These are phyloP conservation scores for Vitis vinifera DNA, from an alignment of 164 flowering plant species.

Conservation along the genomic window DNA sequence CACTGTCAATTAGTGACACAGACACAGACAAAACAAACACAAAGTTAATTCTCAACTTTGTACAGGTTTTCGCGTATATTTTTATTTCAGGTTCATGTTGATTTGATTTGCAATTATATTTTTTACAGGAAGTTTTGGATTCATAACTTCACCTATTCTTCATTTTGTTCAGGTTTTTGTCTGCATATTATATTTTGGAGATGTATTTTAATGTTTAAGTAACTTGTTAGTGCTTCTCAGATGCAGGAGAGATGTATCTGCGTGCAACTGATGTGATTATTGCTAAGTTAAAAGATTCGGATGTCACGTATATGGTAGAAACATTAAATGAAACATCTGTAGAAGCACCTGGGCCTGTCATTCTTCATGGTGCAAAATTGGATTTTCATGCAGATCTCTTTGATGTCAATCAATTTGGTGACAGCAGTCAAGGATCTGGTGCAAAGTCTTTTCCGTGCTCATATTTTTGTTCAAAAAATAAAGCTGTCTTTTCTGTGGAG, in stretches of 20 bases:
- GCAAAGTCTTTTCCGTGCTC: slow-evolving; percentile 42
- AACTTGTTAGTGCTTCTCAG: slow-evolving; percentile 34
- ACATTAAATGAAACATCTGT: slow-evolving; percentile 28
- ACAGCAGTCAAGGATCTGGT: slow-evolving; percentile 24
- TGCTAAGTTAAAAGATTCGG: slow-evolving; percentile 57
- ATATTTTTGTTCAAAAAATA: slow-evolving; percentile 45
- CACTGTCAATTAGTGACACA: too few species aligned
- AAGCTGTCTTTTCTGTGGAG: slow-evolving; percentile 38
- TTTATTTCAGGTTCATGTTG: too few species aligned
- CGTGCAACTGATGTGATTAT: slow-evolving; percentile 48
- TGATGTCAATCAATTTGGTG: slow-evolving; percentile 23
- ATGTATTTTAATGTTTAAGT: background rate
- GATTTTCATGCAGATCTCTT: slow-evolving; percentile 39
- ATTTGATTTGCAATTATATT: too few species aligned
- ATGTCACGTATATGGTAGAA: slow-evolving; percentile 53
- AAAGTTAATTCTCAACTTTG: too few species aligned
- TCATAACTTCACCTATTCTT: background rate
- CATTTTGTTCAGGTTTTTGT: background rate
- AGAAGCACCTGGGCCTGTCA: slow-evolving; percentile 38
- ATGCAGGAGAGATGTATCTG: slow-evolving; percentile 38
- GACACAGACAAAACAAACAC: too few species aligned
- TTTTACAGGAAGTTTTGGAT: too few species aligned
- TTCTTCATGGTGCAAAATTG: slow-evolving; percentile 55
- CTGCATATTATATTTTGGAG: background rate
- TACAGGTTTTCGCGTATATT: too few species aligned